Evolutionary conservation across 225 moss, liverwort and hornwort genomes (phyloP), one percentile per base, ranked within the genome.

Genomic region (Asterella californica): DNA sequence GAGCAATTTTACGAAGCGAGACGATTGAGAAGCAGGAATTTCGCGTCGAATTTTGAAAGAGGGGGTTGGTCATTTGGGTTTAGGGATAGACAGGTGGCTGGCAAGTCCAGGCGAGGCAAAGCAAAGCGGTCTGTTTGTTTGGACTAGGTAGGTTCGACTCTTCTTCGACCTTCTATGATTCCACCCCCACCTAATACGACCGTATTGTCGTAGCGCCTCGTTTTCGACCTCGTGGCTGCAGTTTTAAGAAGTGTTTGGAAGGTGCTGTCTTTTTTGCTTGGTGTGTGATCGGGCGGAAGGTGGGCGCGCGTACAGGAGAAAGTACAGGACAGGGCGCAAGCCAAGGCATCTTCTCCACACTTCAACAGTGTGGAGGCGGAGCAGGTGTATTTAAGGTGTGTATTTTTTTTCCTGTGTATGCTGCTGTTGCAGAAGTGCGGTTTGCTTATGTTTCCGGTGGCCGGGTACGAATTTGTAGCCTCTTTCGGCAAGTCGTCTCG

Each of bases 11-110:
- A 15, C 10, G 11, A 38, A 36, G 57, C 22, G 45, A 70, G 18
- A 42, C 8, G 70, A 76, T 75, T 75, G 75, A 1, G 75, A 9
- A 55, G 36, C 36, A 76, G 37, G 55, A 38, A 76, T 57, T 38
- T 22, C 21, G 10, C 24, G 34, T 9, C 0, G 24, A 59, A 22
- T 37, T 59, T 59, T 76, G 36, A 25, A 21, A 14, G 55, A 36
- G 37, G 38, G 75, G 57, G 36, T 60, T 24, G 75, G 49, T 76
- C 57, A 19, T 57, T 76, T 59, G 75, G 75, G 33, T 76, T 76
- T 76, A 76, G 75, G 75, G 75, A 76, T 76, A 57, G 74, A 21
- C 15, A 54, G 64, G 29, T 64, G 64, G 29, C 64, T 54, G 6
- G 53, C 53, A 54, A 19, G n/a, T n/a, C n/a, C n/a, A n/a, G 53